Evolutionary conservation across 306 rosid genomes (phyloP).

Genomic region (Rosa chinensis): DNA sequence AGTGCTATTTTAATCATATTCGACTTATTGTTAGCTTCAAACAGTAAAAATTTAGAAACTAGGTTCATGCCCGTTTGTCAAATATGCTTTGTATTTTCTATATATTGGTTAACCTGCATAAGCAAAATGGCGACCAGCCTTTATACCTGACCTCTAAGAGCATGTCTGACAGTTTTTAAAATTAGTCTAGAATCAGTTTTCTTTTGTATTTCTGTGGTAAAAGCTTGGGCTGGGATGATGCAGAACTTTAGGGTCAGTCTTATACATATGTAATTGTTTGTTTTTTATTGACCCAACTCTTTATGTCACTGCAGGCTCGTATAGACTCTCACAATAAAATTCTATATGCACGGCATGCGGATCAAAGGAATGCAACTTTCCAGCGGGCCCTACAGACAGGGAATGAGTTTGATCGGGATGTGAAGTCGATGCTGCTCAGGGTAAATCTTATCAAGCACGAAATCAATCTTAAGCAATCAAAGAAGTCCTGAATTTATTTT

Average conservation of each 20-base stretch:
- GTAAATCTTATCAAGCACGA: constrained; percentile 91
- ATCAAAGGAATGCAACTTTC: constrained; percentile 95
- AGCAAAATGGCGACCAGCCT: neutral
- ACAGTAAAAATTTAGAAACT: constrained; percentile 4
- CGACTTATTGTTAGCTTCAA: neutral
- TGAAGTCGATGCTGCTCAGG: constrained; percentile 85
- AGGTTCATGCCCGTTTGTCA: neutral
- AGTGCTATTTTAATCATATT: constrained; percentile 19
- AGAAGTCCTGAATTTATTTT: constrained; percentile 59
- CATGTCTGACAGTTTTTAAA: neutral
- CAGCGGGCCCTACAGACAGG: constrained; percentile 92
- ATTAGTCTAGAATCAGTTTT: neutral
- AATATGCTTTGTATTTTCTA: neutral
- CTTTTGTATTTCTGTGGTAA: neutral
- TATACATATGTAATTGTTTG: neutral
- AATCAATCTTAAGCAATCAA: constrained; percentile 50
- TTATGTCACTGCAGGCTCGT: constrained; percentile 71
- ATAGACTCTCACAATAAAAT: constrained; percentile 98
- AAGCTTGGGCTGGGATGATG: neutral
- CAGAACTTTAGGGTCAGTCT: neutral
- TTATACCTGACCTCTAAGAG: neutral
- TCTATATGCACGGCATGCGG: constrained; percentile 93
- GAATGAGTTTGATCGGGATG: constrained; percentile 76
- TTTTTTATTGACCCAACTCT: constrained; percentile 15
- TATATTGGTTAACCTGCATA: neutral